Evolutionary conservation across 345 rosid species (phyloP).

Genomic region (Dimocarpus longan): DNA sequence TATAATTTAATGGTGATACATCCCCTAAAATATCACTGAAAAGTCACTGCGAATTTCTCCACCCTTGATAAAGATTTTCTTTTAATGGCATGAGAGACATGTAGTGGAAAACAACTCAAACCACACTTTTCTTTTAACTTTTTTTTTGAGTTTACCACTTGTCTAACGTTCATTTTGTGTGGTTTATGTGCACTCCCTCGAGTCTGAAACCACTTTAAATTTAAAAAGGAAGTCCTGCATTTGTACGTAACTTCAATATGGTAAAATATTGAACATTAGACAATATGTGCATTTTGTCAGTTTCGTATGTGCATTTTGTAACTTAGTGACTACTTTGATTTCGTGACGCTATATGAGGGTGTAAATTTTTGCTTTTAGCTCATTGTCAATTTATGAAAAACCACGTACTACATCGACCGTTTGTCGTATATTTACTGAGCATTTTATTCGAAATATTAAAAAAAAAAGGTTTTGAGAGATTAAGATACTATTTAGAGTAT

Average conservation of each 20-base stretch:
- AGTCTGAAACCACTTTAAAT: neutral
- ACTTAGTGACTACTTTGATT: neutral
- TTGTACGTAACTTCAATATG: neutral
- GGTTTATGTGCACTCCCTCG: neutral
- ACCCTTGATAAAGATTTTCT: neutral
- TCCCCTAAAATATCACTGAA: conserved; percentile 16
- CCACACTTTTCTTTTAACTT: conserved; percentile 11
- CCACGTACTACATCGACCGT: no score
- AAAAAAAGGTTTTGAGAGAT: no score
- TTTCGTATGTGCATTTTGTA: neutral
- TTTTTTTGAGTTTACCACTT: neutral
- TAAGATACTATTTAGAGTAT: no score
- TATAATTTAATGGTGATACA: conserved; percentile 15
- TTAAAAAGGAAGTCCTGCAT: neutral
- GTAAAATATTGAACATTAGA: no score
- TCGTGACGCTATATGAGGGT: neutral
- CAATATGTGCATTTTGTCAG: no score
- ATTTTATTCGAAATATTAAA: no score
- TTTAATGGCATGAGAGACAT: neutral
- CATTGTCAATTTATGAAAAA: no score
- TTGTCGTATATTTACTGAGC: no score
- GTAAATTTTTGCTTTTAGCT: no score
- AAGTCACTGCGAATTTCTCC: conserved; percentile 17
- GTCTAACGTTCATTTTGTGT: conserved; percentile 11
- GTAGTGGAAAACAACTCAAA: conserved; percentile 32